These are phyloP conservation scores for Lyophyllum semitale DNA, from an alignment of 768 basidiomycete genomes.

Conservation along the genomic window DNA sequence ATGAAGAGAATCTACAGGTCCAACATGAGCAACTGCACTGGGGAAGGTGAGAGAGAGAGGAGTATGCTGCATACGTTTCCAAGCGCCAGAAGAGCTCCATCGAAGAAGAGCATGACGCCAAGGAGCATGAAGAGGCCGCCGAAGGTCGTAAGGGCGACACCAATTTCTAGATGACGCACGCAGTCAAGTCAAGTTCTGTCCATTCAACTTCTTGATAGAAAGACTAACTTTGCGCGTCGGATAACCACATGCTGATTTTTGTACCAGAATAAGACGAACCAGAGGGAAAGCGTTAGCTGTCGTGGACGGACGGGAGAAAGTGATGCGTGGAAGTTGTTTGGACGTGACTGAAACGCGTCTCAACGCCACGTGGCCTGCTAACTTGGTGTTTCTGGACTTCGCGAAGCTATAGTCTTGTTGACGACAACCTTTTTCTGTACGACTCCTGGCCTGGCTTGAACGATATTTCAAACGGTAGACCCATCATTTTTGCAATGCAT, in stretches of 20 bases:
- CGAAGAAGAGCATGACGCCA: constrained; percentile 95
- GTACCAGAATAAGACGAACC: constrained; percentile 1
- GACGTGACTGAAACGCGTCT: constrained; percentile 20
- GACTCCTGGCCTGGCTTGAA: too few species aligned
- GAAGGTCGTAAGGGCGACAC: constrained; percentile 94
- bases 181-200: constrained; percentile 2
- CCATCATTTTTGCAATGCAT: too few species aligned
- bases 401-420: too few species aligned
- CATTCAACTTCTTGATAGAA: not conserved
- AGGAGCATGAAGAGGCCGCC: constrained; percentile 95
- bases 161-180: constrained; percentile 66
- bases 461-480: too few species aligned
- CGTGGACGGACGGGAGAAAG: constrained; percentile 6
- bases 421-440: too few species aligned
- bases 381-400: too few species aligned
- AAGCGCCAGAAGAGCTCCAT: constrained; percentile 93
- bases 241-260: constrained; percentile 55
- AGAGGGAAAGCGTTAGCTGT: constrained; percentile 1
- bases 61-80: constrained; percentile 71
- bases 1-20: constrained; percentile 87
- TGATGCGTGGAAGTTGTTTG: not conserved
- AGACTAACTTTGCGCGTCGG: constrained; percentile 63
- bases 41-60: not conserved
- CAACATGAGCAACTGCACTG: constrained; percentile 6
- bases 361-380: constrained; percentile 18